Conservation (phyloP, 2,329 filamentous ascomycete genomes). For the Aspergillus sojae region DNA sequence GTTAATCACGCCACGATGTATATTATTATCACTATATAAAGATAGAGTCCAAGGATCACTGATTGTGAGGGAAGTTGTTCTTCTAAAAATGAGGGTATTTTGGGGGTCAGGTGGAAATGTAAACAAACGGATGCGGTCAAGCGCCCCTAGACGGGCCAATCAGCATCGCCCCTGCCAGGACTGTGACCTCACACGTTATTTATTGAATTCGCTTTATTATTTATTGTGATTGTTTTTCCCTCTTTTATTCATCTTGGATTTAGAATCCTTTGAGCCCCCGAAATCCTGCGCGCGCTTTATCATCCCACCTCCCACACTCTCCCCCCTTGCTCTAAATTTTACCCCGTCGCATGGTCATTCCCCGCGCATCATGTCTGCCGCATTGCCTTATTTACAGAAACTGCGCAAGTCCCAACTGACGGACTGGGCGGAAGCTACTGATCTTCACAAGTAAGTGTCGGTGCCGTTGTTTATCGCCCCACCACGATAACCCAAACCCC, state of each 20-base stretch:
- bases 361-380: constrained; percentile 59
- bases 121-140: constrained; percentile 26
- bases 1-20: constrained; percentile 6
- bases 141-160: constrained; percentile 10
- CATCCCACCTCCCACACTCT: not conserved
- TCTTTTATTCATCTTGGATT: not conserved
- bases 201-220: not conserved
- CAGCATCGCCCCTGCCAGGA: not conserved
- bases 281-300: not conserved
- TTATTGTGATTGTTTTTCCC: not conserved
- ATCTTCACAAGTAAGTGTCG: constrained; percentile 69
- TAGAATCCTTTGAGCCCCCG: not conserved
- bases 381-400: constrained; percentile 73
- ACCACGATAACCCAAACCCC: not conserved
- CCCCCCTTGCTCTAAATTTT: not conserved
- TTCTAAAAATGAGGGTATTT: not conserved
- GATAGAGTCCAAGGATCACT: not conserved
- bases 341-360: constrained; percentile 50
- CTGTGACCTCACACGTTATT: not conserved
- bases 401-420: constrained; percentile 81
- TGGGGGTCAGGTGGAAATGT: constrained; percentile 14
- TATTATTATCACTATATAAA: not conserved
- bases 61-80: not conserved
- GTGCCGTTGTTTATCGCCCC: constrained; percentile 4
- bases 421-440: constrained; percentile 71